A percentile compares a stretch with the other conserved stretches of the same genome.
Conservation (phyloP, 192 early-diverging fungal species). For the Entophlyctis luteolus region DNA sequence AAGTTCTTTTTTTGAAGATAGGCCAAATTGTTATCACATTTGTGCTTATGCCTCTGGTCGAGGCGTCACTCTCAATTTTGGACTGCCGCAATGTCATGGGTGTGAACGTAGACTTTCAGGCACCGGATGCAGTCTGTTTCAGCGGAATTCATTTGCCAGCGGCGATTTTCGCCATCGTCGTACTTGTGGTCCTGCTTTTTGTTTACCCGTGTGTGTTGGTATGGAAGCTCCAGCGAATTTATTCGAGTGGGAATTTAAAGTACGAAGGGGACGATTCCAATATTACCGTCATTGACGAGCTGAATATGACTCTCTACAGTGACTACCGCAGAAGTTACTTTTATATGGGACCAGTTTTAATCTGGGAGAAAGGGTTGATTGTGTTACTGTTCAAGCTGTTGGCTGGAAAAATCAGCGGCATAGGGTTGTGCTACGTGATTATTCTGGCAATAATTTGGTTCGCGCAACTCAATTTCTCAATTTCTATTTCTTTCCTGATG, state of each 20-base stretch:
- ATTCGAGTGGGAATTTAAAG: neutral
- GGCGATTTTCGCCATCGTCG: conserved; percentile 13
- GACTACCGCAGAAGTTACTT: conserved; percentile 1
- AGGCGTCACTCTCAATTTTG: conserved; percentile 16
- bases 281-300: neutral
- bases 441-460: conserved; percentile 11
- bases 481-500: neutral
- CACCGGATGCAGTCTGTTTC: conserved; percentile 15
- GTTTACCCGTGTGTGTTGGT: neutral
- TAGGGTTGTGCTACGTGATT: conserved; percentile 1
- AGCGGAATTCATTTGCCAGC: neutral
- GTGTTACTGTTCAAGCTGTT: conserved; percentile 12
- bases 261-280: neutral
- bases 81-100: conserved; percentile 13
- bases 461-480: neutral
- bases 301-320: conserved; percentile 15
- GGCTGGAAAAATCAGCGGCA: neutral
- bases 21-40: conserved; percentile 7
- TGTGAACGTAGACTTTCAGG: conserved; percentile 8
- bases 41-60: conserved; percentile 26
- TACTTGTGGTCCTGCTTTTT: neutral
- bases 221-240: neutral
- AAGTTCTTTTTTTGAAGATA: conserved; percentile 11
- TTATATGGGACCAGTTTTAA: conserved; percentile 13
- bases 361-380: conserved; percentile 17